Conservation (phyloP, 768 basidiomycete species). For the Boletus tylopilopsis region DNA sequence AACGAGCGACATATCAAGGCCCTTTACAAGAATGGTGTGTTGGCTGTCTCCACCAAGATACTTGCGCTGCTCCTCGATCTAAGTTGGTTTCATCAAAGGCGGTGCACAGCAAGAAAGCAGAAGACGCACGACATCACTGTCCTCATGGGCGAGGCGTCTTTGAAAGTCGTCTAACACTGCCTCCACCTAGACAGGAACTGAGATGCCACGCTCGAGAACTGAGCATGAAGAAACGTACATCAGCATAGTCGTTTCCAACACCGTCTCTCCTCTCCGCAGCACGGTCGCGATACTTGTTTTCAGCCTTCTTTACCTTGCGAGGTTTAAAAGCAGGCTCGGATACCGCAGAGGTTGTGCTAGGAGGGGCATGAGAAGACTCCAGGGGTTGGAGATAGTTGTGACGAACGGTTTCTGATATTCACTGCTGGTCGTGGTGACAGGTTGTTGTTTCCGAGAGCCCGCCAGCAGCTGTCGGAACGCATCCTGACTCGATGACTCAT, state of each 20-base stretch:
- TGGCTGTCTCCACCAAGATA: slow-evolving; percentile 84
- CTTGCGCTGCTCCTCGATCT: slow-evolving; percentile 71
- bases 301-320: slow-evolving; percentile 66
- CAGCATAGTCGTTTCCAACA: slow-evolving; percentile 66
- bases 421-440: neutral
- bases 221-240: slow-evolving; percentile 39
- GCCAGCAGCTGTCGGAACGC: slow-evolving; percentile 54
- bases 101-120: neutral
- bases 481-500: slow-evolving; percentile 38
- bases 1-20: slow-evolving; percentile 82
- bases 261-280: slow-evolving; percentile 71
- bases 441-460: slow-evolving; percentile 26
- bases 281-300: slow-evolving; percentile 64
- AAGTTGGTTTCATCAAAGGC: slow-evolving; percentile 1
- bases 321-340: slow-evolving; percentile 75
- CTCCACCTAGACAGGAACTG: slow-evolving; percentile 51
- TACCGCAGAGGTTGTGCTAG: slow-evolving; percentile 47
- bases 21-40: slow-evolving; percentile 86
- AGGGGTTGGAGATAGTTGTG: neutral
- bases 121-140: slow-evolving; percentile 52
- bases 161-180: slow-evolving; percentile 82
- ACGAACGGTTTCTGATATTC: slow-evolving; percentile 16
- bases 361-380: neutral
- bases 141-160: slow-evolving; percentile 52
- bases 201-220: neutral